Percentiles rank a stretch among this genome's conserved stretches.
Evolutionary conservation across 1,284 basidiomycete species (phyloP).

Genomic region (Malassezia globosa): DNA sequence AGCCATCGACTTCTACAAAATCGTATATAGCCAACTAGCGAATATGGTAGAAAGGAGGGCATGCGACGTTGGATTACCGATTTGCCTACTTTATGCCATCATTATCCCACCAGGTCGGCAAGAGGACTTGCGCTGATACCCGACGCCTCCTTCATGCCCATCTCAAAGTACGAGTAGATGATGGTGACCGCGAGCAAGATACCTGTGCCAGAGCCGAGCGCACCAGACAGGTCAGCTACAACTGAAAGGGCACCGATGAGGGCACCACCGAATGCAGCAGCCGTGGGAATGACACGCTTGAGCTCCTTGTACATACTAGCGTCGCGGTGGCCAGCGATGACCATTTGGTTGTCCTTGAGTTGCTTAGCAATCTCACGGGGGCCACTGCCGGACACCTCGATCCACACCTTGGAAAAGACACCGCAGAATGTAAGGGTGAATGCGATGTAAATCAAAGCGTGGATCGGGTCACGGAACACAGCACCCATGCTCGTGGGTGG

Average conservation of each 20-base stretch:
- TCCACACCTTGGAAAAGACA: slow-evolving; percentile 98
- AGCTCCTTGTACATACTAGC: slow-evolving; percentile 98
- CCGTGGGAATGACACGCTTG: slow-evolving; percentile 92
- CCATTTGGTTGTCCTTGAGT: slow-evolving; percentile 96
- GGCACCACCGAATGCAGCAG: slow-evolving; percentile 90
- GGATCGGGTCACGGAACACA: slow-evolving; percentile 80
- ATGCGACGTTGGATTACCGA: too few relatives aligned
- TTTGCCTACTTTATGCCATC: too few relatives aligned
- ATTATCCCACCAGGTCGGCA: slow-evolving; percentile 7
- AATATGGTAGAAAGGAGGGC: too few relatives aligned
- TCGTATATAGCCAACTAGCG: too few relatives aligned
- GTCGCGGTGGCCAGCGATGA: slow-evolving; percentile 94
- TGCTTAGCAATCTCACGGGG: slow-evolving; percentile 94
- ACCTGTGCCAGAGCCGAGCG: slow-evolving; percentile 90
- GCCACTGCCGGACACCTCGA: slow-evolving; percentile 90
- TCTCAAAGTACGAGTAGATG: slow-evolving; percentile 57
- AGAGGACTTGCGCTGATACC: slow-evolving; percentile 47
- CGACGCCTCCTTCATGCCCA: slow-evolving; percentile 47
- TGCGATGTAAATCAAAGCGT: slow-evolving; percentile 77
- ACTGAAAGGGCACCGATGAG: slow-evolving; percentile 88
- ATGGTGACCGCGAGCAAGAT: slow-evolving; percentile 95
- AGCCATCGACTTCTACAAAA: too few relatives aligned
- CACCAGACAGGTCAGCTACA: slow-evolving; percentile 87
- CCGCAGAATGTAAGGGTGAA: slow-evolving; percentile 93
- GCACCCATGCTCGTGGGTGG: slow-evolving; percentile 81